Evolutionary conservation across 148 eudicot genomes (phyloP), one percentile per base, ranked within the genome.

Genomic region (Polygonum aviculare): DNA sequence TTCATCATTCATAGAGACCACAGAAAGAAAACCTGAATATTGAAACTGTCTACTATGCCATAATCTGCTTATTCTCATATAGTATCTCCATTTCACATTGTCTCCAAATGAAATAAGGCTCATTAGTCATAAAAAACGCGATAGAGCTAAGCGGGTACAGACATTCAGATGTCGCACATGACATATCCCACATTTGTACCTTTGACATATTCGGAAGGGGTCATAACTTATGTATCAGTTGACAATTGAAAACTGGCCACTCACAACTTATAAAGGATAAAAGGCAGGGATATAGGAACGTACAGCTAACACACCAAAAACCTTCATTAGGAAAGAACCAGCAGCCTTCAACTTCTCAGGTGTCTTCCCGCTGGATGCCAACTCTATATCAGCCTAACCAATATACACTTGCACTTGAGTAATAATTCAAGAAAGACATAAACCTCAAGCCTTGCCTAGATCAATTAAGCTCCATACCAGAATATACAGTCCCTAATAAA

Each of bases 281-380:
- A 41, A 76, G 45, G 41, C 15, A 18, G 9, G 12, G 54, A 39
- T 16, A 77, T 1, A 74, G 67, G 55, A 55, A 89, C 91, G 76
- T 89, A 91, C 96, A 62, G 98, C 98, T 77, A 96, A 92, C 82
- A 89, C 98, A 65, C 99, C 97, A 81, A 93, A 96, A 21, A 87
- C 93, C 85, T 93, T 96, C 99, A 96, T 96, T 74, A 96, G 98
- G 85, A 88, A 93, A 14, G 99, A 96, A 72, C 99, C 99, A 74
- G 99, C 98, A 41, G 89, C 97, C 87, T 96, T 96, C 89, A 93
- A 80, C 76, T 91, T 96, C 78, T 93, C 99, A 2, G 99, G 93
- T 39, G 83, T 89, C 85, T 93, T 96, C n/a, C 93, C 97, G 82
- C 54, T 81, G 2, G 88, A 87, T 77, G 93, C 93, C 87, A 96